Evolutionary conservation across 2,329 filamentous ascomycete species (phyloP).

Genomic region (Pyrenochaeta sp.): DNA sequence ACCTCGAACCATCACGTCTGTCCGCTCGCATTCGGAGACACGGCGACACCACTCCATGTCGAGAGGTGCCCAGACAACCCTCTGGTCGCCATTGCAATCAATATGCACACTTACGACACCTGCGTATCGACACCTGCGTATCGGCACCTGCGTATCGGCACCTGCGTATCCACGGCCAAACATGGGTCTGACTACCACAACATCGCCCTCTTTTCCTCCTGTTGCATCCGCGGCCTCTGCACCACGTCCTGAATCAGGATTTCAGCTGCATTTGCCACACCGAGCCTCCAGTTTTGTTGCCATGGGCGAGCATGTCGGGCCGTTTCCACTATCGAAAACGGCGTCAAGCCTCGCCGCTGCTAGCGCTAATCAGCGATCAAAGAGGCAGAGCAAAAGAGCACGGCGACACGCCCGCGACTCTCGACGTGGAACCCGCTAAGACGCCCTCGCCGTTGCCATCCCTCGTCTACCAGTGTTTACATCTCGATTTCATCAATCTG

Average conservation of each 20-base stretch:
- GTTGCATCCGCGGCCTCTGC: slow-evolving; percentile 22
- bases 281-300: slow-evolving; percentile 3
- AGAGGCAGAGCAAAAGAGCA: slow-evolving; percentile 6
- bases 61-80: too few species aligned
- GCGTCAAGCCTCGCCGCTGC: slow-evolving; percentile 13
- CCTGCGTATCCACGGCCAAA: background rate
- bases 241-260: slow-evolving; percentile 8
- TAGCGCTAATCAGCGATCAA: slow-evolving; percentile 12
- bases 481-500: slow-evolving; percentile 3
- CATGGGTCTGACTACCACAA: background rate
- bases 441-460: background rate
- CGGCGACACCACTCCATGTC: slow-evolving; percentile 2
- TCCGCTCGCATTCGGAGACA: background rate
- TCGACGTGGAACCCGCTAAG: slow-evolving; percentile 4
- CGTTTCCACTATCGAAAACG: slow-evolving; percentile 12
- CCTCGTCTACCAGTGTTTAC: background rate
- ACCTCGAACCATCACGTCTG: too few species aligned
- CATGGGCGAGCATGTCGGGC: slow-evolving; percentile 11
- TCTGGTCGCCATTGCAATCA: too few species aligned
- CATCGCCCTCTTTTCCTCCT: background rate
- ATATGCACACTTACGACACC: too few species aligned
- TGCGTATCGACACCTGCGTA: too few species aligned
- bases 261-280: background rate
- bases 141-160: too few species aligned
- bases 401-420: slow-evolving; percentile 25